Conservation (phyloP, 768 basidiomycete species). For the Podaxis sp. region DNA sequence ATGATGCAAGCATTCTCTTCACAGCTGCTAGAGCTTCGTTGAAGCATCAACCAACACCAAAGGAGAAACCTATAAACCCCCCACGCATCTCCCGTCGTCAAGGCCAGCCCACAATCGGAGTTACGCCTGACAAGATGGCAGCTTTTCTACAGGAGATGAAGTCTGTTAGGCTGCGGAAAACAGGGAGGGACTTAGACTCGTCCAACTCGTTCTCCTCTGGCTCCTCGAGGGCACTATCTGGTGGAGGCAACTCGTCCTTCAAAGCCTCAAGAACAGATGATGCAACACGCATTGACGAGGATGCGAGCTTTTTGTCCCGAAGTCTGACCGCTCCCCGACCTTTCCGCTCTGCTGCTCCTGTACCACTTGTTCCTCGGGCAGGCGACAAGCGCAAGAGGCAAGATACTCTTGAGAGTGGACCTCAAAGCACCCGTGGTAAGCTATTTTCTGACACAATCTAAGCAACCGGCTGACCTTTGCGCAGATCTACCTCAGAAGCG, state of each 20-base stretch:
- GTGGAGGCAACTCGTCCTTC: neutral
- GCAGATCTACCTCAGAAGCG: neutral
- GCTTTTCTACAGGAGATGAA: slow-evolving; percentile 82
- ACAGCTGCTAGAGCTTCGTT: slow-evolving; percentile 64
- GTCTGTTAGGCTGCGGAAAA: slow-evolving; percentile 64
- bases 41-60: slow-evolving; percentile 52
- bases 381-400: slow-evolving; percentile 31
- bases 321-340: slow-evolving; percentile 4
- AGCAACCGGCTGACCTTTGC: neutral
- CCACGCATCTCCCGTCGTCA: slow-evolving; percentile 36
- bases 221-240: slow-evolving; percentile 1
- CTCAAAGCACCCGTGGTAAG: neutral
- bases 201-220: slow-evolving; percentile 15
- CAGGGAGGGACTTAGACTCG: slow-evolving; percentile 23
- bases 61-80: slow-evolving; percentile 68
- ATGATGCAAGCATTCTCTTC: slow-evolving; percentile 36
- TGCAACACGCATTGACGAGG: neutral
- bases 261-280: slow-evolving; percentile 7
- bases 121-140: slow-evolving; percentile 80
- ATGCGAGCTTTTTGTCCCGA: slow-evolving; percentile 8
- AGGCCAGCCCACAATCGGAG: slow-evolving; percentile 67
- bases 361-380: slow-evolving; percentile 2
- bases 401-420: neutral
- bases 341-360: neutral
- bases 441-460: neutral